Conservation (phyloP, 1,284 basidiomycete genomes). For the Rhodotorula sp. region DNA sequence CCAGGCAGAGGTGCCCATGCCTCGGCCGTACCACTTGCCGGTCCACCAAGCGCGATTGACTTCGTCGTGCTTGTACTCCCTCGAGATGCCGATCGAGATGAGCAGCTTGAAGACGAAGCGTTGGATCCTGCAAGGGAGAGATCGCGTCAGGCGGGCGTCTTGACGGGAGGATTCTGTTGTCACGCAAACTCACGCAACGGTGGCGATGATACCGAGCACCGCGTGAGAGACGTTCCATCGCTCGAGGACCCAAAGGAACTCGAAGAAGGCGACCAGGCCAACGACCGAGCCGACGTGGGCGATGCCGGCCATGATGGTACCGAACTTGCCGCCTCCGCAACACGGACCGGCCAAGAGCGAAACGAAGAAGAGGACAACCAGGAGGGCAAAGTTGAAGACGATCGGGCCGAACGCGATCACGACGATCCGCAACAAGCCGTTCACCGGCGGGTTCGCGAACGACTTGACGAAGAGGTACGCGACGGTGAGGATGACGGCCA, state of each 20-base stretch:
- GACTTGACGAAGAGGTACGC: slow-evolving; percentile 71
- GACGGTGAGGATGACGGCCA: slow-evolving; percentile 79
- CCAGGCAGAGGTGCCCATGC: slow-evolving; percentile 79
- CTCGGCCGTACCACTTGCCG: slow-evolving; percentile 89
- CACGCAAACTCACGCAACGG: slow-evolving; percentile 42
- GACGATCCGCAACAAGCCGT: slow-evolving; percentile 85
- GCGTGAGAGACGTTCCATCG: slow-evolving; percentile 88
- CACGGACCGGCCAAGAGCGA: slow-evolving; percentile 91
- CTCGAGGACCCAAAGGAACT: slow-evolving; percentile 95
- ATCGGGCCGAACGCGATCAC: slow-evolving; percentile 92
- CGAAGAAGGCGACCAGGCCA: slow-evolving; percentile 86
- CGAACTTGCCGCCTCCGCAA: slow-evolving; percentile 78
- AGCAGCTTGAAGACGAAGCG: slow-evolving; percentile 86
- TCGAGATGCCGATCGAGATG: slow-evolving; percentile 84
- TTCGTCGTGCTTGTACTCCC: slow-evolving; percentile 97
- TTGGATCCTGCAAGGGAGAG: slow-evolving; percentile 72
- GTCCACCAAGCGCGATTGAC: slow-evolving; percentile 98
- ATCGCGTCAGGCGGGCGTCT: background rate
- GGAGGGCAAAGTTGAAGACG: slow-evolving; percentile 87
- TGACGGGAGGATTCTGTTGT: background rate
- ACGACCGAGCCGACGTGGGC: slow-evolving; percentile 76
- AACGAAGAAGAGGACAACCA: slow-evolving; percentile 81
- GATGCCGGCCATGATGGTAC: slow-evolving; percentile 81
- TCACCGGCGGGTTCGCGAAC: slow-evolving; percentile 54
- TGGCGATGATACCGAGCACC: slow-evolving; percentile 54